Percentiles rank a stretch among this genome's conserved stretches.
Conservation (phyloP, 371 early-diverging fungal genomes). For the Circinella minor region DNA sequence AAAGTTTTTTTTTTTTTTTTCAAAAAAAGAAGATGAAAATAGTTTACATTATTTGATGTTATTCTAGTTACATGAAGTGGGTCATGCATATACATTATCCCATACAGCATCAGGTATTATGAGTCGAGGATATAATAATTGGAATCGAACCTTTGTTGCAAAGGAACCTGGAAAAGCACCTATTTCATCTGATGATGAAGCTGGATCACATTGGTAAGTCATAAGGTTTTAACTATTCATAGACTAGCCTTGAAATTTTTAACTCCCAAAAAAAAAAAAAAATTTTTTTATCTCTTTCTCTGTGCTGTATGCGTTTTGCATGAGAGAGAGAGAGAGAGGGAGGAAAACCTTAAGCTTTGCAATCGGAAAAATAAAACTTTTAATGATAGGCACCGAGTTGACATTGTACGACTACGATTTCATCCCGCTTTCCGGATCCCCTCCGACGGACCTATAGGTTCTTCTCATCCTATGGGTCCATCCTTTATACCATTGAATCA, state of each 20-base stretch:
- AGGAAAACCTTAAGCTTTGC: background rate
- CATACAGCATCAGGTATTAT: slow-evolving; percentile 70
- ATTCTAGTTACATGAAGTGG: slow-evolving; percentile 65
- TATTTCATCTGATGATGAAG: slow-evolving; percentile 55
- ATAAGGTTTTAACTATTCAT: no score
- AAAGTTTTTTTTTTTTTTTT: background rate
- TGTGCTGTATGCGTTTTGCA: no score
- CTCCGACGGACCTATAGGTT: slow-evolving; percentile 43
- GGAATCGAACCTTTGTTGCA: slow-evolving; percentile 67
- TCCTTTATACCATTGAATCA: slow-evolving; percentile 39
- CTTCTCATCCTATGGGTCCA: slow-evolving; percentile 17
- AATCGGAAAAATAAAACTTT: background rate
- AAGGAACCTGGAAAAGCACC: slow-evolving; percentile 56
- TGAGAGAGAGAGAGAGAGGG: background rate
- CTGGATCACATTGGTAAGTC: slow-evolving; percentile 66
- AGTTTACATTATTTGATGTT: background rate
- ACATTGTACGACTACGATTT: slow-evolving; percentile 64
- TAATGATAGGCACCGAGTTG: slow-evolving; percentile 50
- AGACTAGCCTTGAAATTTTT: background rate
- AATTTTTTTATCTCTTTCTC: no score
- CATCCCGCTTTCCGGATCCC: slow-evolving; percentile 66
- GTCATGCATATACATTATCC: slow-evolving; percentile 61
- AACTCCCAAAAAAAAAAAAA: no score
- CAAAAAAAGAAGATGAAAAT: background rate
- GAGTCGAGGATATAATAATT: slow-evolving; percentile 70